These are phyloP conservation scores for Beauveria varroae DNA, from an alignment of 2,329 filamentous ascomycete species.

Conservation along the genomic window DNA sequence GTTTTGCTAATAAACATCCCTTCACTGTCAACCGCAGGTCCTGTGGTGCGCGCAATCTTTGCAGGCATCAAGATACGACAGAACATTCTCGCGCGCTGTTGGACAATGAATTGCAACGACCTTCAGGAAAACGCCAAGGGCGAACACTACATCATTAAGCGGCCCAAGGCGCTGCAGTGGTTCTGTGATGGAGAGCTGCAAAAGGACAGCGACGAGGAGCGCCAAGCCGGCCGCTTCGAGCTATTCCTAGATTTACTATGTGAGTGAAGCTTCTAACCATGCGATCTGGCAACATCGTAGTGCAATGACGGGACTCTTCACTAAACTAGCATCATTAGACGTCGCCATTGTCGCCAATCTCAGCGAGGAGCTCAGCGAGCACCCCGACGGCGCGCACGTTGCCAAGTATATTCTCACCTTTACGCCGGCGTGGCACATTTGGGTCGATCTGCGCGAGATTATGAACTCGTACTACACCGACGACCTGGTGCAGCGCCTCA, in stretches of 20 bases:
- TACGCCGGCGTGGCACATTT: conserved; percentile 41
- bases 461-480: conserved; percentile 48
- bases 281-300: too few species aligned
- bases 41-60: not conserved
- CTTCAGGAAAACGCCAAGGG: conserved; percentile 24
- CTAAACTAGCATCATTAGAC: conserved; percentile 17
- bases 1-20: too few species aligned
- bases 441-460: conserved; percentile 41
- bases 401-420: conserved; percentile 42
- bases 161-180: conserved; percentile 36
- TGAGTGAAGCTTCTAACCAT: conserved; percentile 12
- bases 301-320: too few species aligned
- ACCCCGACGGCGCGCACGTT: conserved; percentile 34
- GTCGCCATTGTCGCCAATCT: conserved; percentile 44
- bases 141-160: conserved; percentile 28
- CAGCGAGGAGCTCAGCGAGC: conserved; percentile 38
- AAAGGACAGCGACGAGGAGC: conserved; percentile 35
- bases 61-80: not conserved
- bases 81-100: too few species aligned
- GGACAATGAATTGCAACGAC: conserved; percentile 29
- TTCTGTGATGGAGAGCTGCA: conserved; percentile 34
- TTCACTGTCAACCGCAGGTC: too few species aligned
- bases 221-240: conserved; percentile 39
- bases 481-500: conserved; percentile 37
- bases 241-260: conserved; percentile 43